phyloP scores from a whole-genome alignment of 2,329 filamentous ascomycete genomes.

The Metarhizium brunneum region DNA sequence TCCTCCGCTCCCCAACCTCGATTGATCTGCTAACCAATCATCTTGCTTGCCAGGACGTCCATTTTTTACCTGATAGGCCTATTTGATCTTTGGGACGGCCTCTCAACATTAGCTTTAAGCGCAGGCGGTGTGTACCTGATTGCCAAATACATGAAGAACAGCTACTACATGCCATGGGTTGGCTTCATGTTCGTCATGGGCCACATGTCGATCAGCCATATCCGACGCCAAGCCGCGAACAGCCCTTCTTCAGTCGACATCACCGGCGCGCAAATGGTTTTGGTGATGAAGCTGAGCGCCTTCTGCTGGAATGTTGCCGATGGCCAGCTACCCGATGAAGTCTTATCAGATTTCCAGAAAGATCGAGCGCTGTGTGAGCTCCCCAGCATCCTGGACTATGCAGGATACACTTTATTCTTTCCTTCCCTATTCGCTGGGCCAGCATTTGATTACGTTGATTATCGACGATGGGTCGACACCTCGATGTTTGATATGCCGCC shows the following conservation, averaged over 20 bases:
- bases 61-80: conserved; percentile 89
- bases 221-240: conserved; percentile 65
- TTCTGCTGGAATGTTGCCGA: conserved; percentile 99
- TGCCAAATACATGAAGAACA: conserved; percentile 65
- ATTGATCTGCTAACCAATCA: not conserved
- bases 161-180: conserved; percentile 95
- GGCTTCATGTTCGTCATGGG: conserved; percentile 91
- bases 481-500: conserved; percentile 86
- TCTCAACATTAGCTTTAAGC: conserved; percentile 71
- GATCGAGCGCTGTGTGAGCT: conserved; percentile 68
- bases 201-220: conserved; percentile 87
- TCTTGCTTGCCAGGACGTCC: conserved; percentile 46
- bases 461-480: conserved; percentile 84
- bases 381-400: conserved; percentile 69
- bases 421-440: conserved; percentile 83
- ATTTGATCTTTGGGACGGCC: conserved; percentile 83
- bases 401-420: conserved; percentile 92
- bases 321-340: conserved; percentile 66
- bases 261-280: conserved; percentile 93
- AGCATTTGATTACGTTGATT: conserved; percentile 91
- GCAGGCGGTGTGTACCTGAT: conserved; percentile 75
- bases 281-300: conserved; percentile 93
- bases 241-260: conserved; percentile 68
- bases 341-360: conserved; percentile 81
- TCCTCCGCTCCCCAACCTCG: not conserved